Conservation (phyloP, 257 asterid species). For the Rauvolfia tetraphylla region DNA sequence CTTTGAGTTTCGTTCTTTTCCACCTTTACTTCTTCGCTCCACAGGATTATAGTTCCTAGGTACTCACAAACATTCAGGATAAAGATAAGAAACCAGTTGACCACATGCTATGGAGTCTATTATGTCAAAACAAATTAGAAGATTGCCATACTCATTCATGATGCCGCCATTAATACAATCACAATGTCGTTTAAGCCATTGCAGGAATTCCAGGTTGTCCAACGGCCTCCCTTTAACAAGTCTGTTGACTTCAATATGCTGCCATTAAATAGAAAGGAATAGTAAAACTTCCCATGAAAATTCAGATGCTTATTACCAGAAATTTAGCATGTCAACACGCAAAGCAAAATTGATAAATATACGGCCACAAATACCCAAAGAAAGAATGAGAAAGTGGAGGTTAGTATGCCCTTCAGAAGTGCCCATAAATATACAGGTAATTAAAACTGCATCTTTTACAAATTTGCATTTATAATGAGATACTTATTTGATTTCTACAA, state of each 20-base stretch:
- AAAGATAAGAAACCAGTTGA: slow-evolving; percentile 12
- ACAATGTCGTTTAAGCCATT: slow-evolving; percentile 92
- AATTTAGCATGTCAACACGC: neutral
- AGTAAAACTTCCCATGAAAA: neutral
- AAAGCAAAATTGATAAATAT: too few relatives aligned
- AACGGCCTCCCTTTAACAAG: slow-evolving; percentile 88
- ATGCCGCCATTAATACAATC: slow-evolving; percentile 86
- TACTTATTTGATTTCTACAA: neutral
- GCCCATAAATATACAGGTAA: neutral
- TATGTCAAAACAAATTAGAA: slow-evolving; percentile 12
- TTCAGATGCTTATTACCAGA: neutral
- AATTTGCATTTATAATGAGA: neutral
- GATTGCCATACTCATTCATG: slow-evolving; percentile 62
- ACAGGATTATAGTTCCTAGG: slow-evolving; percentile 77
- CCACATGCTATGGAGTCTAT: neutral
- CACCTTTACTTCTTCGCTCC: slow-evolving; percentile 81
- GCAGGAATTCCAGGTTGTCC: slow-evolving; percentile 94
- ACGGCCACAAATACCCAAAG: neutral
- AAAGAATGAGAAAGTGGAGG: neutral
- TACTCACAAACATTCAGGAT: slow-evolving; percentile 22
- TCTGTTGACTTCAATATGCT: slow-evolving; percentile 94
- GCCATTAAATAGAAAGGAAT: slow-evolving; percentile 23
- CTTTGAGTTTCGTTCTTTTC: slow-evolving; percentile 56
- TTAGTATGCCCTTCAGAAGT: neutral
- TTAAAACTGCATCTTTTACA: neutral